Conservation (phyloP, 2,329 filamentous ascomycete species). For the Daldinia sp. region DNA sequence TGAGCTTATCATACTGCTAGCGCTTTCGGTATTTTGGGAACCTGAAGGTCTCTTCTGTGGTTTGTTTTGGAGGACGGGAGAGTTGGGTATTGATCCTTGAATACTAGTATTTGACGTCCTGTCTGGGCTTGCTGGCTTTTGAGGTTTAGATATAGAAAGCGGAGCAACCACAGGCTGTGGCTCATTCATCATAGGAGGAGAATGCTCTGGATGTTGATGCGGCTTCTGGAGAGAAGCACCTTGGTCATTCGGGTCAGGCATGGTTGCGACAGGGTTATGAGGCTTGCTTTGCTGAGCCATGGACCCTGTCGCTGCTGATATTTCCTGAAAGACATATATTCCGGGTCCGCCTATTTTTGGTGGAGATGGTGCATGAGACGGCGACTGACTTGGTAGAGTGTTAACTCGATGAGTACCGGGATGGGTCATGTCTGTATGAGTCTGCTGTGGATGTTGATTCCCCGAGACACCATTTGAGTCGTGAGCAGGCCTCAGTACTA, state of each 20-base stretch:
- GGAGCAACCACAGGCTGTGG: conserved; percentile 41
- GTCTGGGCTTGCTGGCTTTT: conserved; percentile 35
- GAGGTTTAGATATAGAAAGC: conserved; percentile 40
- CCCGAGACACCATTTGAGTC: conserved; percentile 16
- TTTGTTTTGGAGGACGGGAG: conserved; percentile 21
- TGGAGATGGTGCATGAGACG: conserved; percentile 22
- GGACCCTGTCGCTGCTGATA: conserved; percentile 24
- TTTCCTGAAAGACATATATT: conserved; percentile 47
- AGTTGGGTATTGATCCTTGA: conserved; percentile 4
- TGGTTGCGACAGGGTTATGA: not conserved
- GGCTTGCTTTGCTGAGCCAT: conserved; percentile 14
- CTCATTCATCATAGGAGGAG: conserved; percentile 22
- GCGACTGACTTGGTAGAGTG: conserved; percentile 33
- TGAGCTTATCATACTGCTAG: conserved; percentile 3
- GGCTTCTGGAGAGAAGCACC: conserved; percentile 10
- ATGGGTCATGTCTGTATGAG: conserved; percentile 12
- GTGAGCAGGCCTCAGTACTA: conserved; percentile 40
- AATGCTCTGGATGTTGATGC: conserved; percentile 13
- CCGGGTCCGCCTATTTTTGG: conserved; percentile 43
- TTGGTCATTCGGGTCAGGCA: conserved; percentile 13
- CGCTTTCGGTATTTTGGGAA: conserved; percentile 18
- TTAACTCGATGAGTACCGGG: conserved; percentile 42
- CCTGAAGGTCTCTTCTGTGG: conserved; percentile 24
- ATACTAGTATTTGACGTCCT: conserved; percentile 17
- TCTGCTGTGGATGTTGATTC: conserved; percentile 3